A percentile compares a stretch with the other conserved stretches of the same genome.
phyloP scores from a whole-genome alignment of 2,329 filamentous ascomycete genomes.

The Akanthomyces lecanii region DNA sequence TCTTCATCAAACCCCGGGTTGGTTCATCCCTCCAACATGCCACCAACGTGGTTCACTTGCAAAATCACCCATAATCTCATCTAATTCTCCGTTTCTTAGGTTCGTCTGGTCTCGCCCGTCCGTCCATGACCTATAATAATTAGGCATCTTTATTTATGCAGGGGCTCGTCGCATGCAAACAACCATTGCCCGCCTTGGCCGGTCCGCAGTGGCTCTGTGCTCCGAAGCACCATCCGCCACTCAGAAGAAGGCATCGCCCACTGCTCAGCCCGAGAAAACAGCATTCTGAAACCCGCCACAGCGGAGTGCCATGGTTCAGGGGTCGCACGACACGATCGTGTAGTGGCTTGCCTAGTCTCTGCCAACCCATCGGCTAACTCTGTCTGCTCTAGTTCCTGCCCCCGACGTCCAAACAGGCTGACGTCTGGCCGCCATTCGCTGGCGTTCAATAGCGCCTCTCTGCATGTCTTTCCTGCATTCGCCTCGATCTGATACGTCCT shows the following conservation, averaged over 20 bases:
- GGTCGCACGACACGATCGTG: slow-evolving; percentile 8
- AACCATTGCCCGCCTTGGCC: background rate
- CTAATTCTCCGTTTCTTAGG: background rate
- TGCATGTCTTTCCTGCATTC: background rate
- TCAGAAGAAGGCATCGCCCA: background rate
- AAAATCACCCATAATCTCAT: background rate
- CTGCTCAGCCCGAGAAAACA: background rate
- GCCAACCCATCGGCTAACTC: background rate
- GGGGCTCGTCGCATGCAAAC: slow-evolving; percentile 8
- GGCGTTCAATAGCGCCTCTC: background rate
- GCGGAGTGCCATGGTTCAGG: slow-evolving; percentile 12
- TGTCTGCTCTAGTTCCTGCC: background rate
- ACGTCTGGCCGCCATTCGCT: background rate
- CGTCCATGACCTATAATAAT: background rate
- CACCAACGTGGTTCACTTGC: background rate
- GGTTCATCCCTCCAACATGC: background rate
- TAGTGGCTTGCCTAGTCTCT: slow-evolving; percentile 1
- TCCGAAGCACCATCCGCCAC: background rate
- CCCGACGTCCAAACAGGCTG: background rate
- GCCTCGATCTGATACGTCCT: slow-evolving; percentile 1
- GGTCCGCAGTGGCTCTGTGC: too few species aligned
- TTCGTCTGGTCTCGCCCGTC: background rate
- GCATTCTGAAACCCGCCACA: slow-evolving; percentile 17
- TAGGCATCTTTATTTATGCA: background rate
- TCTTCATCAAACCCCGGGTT: background rate